phyloP scores from a whole-genome alignment of 306 rosid genomes.

The Morella rubra region DNA sequence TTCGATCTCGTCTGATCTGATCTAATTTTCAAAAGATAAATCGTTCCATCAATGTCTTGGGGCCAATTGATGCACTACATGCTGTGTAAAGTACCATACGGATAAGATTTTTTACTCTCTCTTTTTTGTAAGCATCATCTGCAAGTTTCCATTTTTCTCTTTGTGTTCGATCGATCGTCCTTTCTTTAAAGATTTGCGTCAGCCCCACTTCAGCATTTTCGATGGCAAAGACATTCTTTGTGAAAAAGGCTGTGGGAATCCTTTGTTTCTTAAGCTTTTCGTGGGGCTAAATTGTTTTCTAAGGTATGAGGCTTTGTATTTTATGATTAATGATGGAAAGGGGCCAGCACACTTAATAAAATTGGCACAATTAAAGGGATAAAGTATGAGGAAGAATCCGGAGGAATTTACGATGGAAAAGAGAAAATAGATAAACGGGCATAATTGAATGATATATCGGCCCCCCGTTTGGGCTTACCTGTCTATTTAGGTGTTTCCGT shows the following conservation, averaged over 20 bases:
- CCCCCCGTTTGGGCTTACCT: too few species aligned
- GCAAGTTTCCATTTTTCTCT: constrained; percentile 10
- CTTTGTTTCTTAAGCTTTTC: constrained; percentile 26
- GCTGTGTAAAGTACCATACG: constrained; percentile 59
- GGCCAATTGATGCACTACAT: constrained; percentile 26
- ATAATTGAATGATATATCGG: constrained; percentile 16
- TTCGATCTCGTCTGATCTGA: constrained; percentile 15
- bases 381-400: not conserved
- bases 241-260: constrained; percentile 21
- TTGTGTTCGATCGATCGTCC: constrained; percentile 7
- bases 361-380: constrained; percentile 18
- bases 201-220: constrained; percentile 33
- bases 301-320: not conserved
- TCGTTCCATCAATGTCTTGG: constrained; percentile 23
- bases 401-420: constrained; percentile 18
- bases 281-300: not conserved
- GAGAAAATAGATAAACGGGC: not conserved
- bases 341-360: constrained; percentile 4
- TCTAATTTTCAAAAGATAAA: not conserved
- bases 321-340: constrained; percentile 19
- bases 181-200: constrained; percentile 40
- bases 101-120: constrained; percentile 45
- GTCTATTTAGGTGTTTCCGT: too few species aligned
- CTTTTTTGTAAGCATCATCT: constrained; percentile 33
- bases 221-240: constrained; percentile 25